Percentiles rank a stretch among this genome's conserved stretches.
Evolutionary conservation across 2,329 filamentous ascomycete genomes (phyloP).

Genomic region (Xylariaceae sp.): DNA sequence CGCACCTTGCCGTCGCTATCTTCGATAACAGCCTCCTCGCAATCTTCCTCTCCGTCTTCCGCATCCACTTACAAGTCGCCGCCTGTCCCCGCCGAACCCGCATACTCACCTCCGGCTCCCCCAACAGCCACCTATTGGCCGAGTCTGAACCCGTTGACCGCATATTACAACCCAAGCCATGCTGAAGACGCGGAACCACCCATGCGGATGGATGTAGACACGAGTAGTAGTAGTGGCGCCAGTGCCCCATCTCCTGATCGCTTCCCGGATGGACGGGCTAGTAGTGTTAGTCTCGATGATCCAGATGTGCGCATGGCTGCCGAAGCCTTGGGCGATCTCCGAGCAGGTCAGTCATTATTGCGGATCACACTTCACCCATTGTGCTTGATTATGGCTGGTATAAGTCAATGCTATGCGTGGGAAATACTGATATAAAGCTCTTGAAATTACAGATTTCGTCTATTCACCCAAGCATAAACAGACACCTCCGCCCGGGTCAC

Average conservation of each 20-base stretch:
- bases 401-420: too few species aligned
- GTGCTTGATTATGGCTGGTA: too few species aligned
- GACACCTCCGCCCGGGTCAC: slow-evolving; percentile 39
- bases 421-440: slow-evolving; percentile 10
- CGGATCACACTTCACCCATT: too few species aligned
- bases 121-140: slow-evolving; percentile 41
- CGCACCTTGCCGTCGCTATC: slow-evolving; percentile 41
- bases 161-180: slow-evolving; percentile 45
- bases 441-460: slow-evolving; percentile 53
- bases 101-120: slow-evolving; percentile 23
- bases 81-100: slow-evolving; percentile 25
- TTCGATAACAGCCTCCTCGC: slow-evolving; percentile 35
- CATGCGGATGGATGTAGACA: slow-evolving; percentile 47
- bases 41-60: slow-evolving; percentile 20
- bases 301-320: slow-evolving; percentile 67
- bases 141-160: slow-evolving; percentile 45
- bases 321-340: slow-evolving; percentile 70
- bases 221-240: slow-evolving; percentile 37
- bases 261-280: slow-evolving; percentile 41
- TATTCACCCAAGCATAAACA: slow-evolving; percentile 55
- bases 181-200: slow-evolving; percentile 42
- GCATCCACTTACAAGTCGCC: slow-evolving; percentile 11
- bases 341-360: slow-evolving; percentile 57
- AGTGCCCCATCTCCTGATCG: slow-evolving; percentile 45
- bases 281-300: slow-evolving; percentile 58